These are phyloP conservation scores for Tolypocladium guangdongense DNA, from an alignment of 2,329 filamentous ascomycete genomes.

Conservation along the genomic window DNA sequence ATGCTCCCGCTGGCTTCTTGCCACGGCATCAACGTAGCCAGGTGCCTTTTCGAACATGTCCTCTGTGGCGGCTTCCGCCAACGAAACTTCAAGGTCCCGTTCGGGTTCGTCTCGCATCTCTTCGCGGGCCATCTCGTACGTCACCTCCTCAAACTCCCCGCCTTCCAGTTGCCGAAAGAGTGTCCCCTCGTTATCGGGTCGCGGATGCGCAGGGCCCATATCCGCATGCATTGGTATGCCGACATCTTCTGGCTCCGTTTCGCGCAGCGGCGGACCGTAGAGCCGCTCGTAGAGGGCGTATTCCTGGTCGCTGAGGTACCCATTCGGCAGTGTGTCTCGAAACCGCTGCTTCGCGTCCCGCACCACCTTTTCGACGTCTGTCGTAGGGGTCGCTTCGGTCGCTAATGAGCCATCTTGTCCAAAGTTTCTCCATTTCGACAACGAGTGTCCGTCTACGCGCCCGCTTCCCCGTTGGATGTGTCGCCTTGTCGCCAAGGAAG, in stretches of 20 bases:
- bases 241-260: conserved; percentile 49
- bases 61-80: conserved; percentile 10
- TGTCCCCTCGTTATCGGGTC: conserved; percentile 23
- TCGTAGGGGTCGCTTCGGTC: neutral
- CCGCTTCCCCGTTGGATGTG: neutral
- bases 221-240: conserved; percentile 32
- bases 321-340: conserved; percentile 64
- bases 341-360: conserved; percentile 64
- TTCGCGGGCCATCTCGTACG: conserved; percentile 25
- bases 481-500: neutral
- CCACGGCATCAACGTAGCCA: conserved; percentile 36
- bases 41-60: conserved; percentile 15
- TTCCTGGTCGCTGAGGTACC: conserved; percentile 59
- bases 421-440: conserved; percentile 17
- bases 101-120: conserved; percentile 1
- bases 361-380: conserved; percentile 51
- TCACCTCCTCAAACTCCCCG: conserved; percentile 52
- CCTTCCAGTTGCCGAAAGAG: conserved; percentile 44
- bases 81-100: conserved; percentile 3
- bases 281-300: conserved; percentile 66
- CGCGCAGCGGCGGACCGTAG: conserved; percentile 64
- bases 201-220: conserved; percentile 15
- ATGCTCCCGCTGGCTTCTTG: conserved; percentile 44
- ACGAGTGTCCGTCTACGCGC: conserved; percentile 12
- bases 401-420: conserved; percentile 9